Evolutionary conservation across 1,284 basidiomycete genomes (phyloP), one percentile per base, ranked within the genome.

Genomic region (Termitomyces sp.): DNA sequence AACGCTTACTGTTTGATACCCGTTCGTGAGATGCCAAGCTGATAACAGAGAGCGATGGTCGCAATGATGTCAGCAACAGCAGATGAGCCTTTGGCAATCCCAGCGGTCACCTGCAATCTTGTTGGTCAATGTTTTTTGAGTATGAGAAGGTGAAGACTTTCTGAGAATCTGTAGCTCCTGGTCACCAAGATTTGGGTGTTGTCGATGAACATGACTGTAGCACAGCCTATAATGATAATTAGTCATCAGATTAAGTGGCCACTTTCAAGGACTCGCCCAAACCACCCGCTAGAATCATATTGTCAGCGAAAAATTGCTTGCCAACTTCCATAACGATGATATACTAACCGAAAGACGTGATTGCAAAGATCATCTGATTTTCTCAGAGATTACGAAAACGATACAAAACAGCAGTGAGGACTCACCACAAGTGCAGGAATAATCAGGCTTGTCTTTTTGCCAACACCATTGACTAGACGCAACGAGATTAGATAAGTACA

Each of bases 341-440:
- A 37, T 39, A 24, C 37, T 37, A 24, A 52, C 50, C 45, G 14
- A 52, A 52, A 1, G 50, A 52, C 11, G 45, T 44, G 31, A 46
- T 46, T 34, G 50, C 50, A 16, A 52, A 52, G 9, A 52, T n/a
- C 50, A 52, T 52, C 50, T 52, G 38, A 9, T 10, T 19, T 34
- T 34, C 5, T 5, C 13, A 10, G n/a, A 16, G 14, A 16, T 45
- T 6, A 46, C 5, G 11, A 5, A n/a, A 16, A 31, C 11, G 21
- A 9, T 16, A 13, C 28, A 30, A 30, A 8, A 33, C 19, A 9
- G 11, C 2, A 37, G 16, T 44, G 2, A 3, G 9, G 26, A 41
- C 50, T 18, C 24, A 52, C 50, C 44, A 52, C 50, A 46, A 52
- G 28, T 10, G 9, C 50, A 46, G 50, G 50, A 24, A 52, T 31